Percentiles rank a stretch among this genome's conserved stretches.
These are phyloP conservation scores for Geranomyces michiganensis DNA, from an alignment of 192 early-diverging fungal species.

Conservation along the genomic window DNA sequence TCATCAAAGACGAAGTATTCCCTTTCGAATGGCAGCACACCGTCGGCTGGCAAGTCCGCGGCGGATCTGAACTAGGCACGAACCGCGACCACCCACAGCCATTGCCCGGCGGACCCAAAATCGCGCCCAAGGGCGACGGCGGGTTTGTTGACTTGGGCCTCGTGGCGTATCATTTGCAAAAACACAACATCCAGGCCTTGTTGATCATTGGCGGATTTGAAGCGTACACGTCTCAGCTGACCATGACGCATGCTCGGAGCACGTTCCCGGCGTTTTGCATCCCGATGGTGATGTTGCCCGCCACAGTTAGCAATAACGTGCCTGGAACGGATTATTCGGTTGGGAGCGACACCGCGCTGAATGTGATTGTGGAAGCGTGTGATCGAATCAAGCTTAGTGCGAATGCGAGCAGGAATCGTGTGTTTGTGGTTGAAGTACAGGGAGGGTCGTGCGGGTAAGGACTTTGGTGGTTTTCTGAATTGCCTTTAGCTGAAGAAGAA, in stretches of 20 bases:
- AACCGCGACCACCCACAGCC: constrained; percentile 87
- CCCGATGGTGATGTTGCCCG: constrained; percentile 90
- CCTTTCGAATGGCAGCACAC: constrained; percentile 82
- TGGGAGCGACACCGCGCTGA: constrained; percentile 93
- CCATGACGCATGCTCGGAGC: constrained; percentile 68
- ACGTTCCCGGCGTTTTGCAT: constrained; percentile 93
- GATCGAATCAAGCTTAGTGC: constrained; percentile 94
- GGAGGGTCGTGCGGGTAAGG: constrained; percentile 88
- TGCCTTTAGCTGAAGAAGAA: too few relatives aligned
- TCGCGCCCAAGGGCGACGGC: constrained; percentile 39
- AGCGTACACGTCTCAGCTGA: constrained; percentile 78
- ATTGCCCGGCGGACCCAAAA: constrained; percentile 45
- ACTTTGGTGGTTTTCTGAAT: too few relatives aligned
- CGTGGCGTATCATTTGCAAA: constrained; percentile 90
- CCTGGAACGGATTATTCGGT: constrained; percentile 95
- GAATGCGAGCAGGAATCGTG: constrained; percentile 83
- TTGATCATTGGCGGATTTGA: constrained; percentile 97
- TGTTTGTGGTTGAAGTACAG: constrained; percentile 97
- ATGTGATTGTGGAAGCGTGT: constrained; percentile 87
- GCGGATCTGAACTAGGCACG: constrained; percentile 92
- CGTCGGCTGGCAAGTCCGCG: constrained; percentile 87
- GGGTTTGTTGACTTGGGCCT: constrained; percentile 75
- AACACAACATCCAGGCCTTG: constrained; percentile 86
- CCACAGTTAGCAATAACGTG: constrained; percentile 97
- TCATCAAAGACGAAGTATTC: constrained; percentile 79